Conservation (phyloP, 2,329 filamentous ascomycete genomes). For the Pseudogymnoascus verrucosus region DNA sequence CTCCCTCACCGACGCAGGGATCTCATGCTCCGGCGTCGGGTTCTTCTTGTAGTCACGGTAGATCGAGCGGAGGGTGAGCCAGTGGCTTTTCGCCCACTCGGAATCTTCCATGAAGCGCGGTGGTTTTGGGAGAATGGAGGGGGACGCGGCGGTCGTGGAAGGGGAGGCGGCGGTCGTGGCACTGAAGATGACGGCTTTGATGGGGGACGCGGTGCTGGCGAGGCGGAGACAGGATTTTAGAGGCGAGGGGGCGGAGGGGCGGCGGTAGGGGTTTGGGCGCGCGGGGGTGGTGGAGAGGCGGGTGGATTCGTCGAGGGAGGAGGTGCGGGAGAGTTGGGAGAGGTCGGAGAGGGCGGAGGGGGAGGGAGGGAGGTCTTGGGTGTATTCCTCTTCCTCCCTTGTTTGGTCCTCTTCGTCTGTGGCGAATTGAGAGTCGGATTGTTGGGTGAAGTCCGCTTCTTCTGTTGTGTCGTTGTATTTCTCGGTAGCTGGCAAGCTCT, state of each 20-base stretch:
- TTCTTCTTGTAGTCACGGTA: not conserved
- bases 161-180: not conserved
- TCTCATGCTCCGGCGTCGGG: not conserved
- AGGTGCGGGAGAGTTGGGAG: not conserved
- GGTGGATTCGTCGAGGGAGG: not conserved
- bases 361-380: not conserved
- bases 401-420: not conserved
- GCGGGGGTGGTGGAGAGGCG: too few relatives aligned
- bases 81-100: not conserved
- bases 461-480: not conserved
- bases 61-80: not conserved
- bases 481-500: not conserved
- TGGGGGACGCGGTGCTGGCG: not conserved
- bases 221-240: not conserved
- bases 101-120: not conserved
- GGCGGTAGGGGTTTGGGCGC: too few relatives aligned
- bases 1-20: not conserved
- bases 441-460: not conserved
- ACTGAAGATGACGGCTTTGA: constrained; percentile 4
- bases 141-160: not conserved
- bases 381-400: not conserved
- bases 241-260: too few relatives aligned
- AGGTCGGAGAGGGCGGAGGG: not conserved
- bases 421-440: not conserved
- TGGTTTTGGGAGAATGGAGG: not conserved